phyloP scores from a whole-genome alignment of 768 basidiomycete genomes.

The Tylopilus vinaceipallidus region DNA sequence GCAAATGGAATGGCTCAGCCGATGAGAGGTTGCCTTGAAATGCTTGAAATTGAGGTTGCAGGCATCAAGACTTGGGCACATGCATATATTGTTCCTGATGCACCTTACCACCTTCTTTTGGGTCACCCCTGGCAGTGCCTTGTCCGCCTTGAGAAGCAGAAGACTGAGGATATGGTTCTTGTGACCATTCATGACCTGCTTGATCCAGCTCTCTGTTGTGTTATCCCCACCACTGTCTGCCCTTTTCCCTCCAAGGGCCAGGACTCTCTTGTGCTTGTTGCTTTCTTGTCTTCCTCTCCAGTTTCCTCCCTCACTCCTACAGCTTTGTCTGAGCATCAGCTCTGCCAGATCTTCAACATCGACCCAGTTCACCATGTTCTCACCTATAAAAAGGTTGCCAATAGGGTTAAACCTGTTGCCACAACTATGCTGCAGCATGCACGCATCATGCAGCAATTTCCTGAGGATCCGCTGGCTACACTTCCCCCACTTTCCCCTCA shows the following conservation, averaged over 20 bases:
- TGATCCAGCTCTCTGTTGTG: background rate
- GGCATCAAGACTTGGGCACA: slow-evolving; percentile 23
- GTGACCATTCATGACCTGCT: slow-evolving; percentile 5
- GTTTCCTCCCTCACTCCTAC: background rate
- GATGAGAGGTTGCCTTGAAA: slow-evolving; percentile 1
- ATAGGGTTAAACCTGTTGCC: slow-evolving; percentile 33
- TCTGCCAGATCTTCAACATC: background rate
- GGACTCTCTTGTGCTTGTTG: too few relatives aligned
- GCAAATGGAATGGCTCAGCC: slow-evolving; percentile 14
- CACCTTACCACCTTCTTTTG: slow-evolving; percentile 19
- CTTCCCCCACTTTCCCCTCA: slow-evolving; percentile 14
- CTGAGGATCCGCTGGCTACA: slow-evolving; percentile 32
- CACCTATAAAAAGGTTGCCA: slow-evolving; percentile 35
- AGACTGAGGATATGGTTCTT: background rate
- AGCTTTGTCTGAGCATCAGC: background rate
- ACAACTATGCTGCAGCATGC: slow-evolving; percentile 31
- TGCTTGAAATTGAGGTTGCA: slow-evolving; percentile 12
- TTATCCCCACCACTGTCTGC: background rate
- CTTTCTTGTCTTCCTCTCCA: too few relatives aligned
- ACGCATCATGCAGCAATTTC: slow-evolving; percentile 22
- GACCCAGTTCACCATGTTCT: background rate
- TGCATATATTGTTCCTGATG: slow-evolving; percentile 20
- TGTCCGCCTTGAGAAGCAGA: slow-evolving; percentile 9
- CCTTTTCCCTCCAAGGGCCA: too few relatives aligned
- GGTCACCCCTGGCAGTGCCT: slow-evolving; percentile 22